Percentiles rank a stretch among this genome's conserved stretches.
These are phyloP conservation scores for Penicillium sp. DNA, from an alignment of 2,329 filamentous ascomycete genomes.

Conservation along the genomic window DNA sequence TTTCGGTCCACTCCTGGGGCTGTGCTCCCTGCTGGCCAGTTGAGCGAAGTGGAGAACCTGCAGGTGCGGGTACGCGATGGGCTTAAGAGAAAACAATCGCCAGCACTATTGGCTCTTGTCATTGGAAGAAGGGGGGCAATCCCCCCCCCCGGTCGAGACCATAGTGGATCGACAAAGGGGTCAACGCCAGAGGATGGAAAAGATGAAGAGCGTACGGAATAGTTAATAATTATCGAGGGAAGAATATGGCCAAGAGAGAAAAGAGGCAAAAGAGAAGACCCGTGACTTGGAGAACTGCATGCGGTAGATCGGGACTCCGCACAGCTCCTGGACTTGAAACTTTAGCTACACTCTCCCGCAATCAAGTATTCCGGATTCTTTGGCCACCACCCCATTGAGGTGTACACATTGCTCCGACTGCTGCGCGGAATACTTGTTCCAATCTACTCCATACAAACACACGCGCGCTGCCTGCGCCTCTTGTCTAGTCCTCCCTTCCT, in stretches of 20 bases:
- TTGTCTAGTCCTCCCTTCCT: neutral
- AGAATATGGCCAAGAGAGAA: neutral
- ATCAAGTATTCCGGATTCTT: neutral
- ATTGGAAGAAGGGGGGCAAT: neutral
- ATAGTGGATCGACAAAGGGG: constrained; percentile 17
- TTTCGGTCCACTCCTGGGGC: constrained; percentile 4
- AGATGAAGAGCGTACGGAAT: neutral
- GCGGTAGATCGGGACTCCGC: no score
- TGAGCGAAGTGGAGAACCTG: neutral
- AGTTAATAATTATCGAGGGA: neutral
- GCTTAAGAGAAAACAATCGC: neutral
- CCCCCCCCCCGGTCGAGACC: constrained; percentile 15
- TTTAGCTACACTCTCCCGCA: no score
- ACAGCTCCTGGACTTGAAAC: no score
- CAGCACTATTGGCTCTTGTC: neutral
- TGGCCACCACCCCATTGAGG: neutral
- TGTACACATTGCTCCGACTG: neutral
- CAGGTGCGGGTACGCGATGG: constrained; percentile 4
- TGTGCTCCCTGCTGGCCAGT: constrained; percentile 1
- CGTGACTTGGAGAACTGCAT: no score
- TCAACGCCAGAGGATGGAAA: neutral
- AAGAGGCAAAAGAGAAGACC: neutral
- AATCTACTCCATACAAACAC: neutral
- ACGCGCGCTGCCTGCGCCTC: neutral
- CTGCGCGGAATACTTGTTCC: neutral